Evolutionary conservation across 2,329 filamentous ascomycete species (phyloP).

Genomic region (Diplodia sapinea): DNA sequence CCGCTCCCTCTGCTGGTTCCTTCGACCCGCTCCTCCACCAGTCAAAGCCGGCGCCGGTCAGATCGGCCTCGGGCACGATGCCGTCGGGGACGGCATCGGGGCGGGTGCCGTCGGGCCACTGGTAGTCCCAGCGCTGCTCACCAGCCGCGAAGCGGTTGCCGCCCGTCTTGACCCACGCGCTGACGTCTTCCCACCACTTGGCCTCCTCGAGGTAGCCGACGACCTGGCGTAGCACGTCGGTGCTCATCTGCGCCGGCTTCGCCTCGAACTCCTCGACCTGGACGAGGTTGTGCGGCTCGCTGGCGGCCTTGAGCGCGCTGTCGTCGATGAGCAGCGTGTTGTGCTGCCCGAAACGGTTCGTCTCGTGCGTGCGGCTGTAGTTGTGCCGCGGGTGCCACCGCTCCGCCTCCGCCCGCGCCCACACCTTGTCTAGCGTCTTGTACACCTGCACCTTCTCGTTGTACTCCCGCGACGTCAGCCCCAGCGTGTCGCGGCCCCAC

Average conservation of each 20-base stretch:
- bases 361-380: constrained; percentile 34
- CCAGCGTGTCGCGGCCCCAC: constrained; percentile 81
- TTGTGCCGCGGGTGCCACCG: constrained; percentile 48
- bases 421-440: constrained; percentile 79
- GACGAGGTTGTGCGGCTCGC: constrained; percentile 82
- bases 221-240: constrained; percentile 57
- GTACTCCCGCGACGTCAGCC: constrained; percentile 68
- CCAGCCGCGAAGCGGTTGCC: constrained; percentile 1
- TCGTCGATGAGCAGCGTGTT: constrained; percentile 95
- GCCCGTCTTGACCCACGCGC: constrained; percentile 49
- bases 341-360: constrained; percentile 71
- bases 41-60: too few relatives aligned
- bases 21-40: not conserved
- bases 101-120: not conserved
- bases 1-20: not conserved
- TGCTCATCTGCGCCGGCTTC: constrained; percentile 47
- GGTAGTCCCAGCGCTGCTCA: not conserved
- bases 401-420: constrained; percentile 60
- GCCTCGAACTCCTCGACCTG: constrained; percentile 77
- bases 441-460: constrained; percentile 79
- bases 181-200: constrained; percentile 63
- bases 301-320: constrained; percentile 76
- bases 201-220: constrained; percentile 60
- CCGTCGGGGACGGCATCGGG: not conserved
- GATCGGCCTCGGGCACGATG: not conserved